phyloP scores from a whole-genome alignment of 2,329 filamentous ascomycete genomes.

The Zelopaecilomyces penicillatus region DNA sequence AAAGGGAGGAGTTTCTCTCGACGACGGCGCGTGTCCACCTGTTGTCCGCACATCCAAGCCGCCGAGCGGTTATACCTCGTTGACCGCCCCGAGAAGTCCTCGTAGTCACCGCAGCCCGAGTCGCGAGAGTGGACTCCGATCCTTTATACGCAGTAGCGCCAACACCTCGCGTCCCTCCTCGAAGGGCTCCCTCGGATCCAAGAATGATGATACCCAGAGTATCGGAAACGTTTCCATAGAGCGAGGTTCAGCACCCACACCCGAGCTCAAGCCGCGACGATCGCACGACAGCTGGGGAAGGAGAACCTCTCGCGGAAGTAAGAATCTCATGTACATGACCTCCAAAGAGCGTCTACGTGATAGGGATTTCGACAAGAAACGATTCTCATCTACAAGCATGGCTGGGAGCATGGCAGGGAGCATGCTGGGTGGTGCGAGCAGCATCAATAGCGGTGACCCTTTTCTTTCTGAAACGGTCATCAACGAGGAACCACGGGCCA shows the following conservation, averaged over 20 bases:
- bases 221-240: conserved; percentile 59
- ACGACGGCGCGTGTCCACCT: conserved; percentile 58
- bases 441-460: conserved; percentile 32
- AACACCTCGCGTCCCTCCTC: conserved; percentile 48
- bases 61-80: conserved; percentile 63
- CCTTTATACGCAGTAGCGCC: conserved; percentile 45
- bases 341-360: conserved; percentile 60
- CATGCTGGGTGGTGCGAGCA: conserved; percentile 17
- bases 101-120: conserved; percentile 39
- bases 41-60: conserved; percentile 75
- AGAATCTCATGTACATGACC: conserved; percentile 64
- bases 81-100: conserved; percentile 55
- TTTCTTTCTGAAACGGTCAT: conserved; percentile 46
- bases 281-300: conserved; percentile 57
- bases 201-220: conserved; percentile 50
- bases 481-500: conserved; percentile 41
- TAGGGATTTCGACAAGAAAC: conserved; percentile 53
- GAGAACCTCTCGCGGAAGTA: conserved; percentile 44
- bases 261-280: conserved; percentile 42
- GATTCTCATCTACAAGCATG: conserved; percentile 25
- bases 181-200: conserved; percentile 45
- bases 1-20: conserved; percentile 36
- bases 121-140: conserved; percentile 47
- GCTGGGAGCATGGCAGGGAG: conserved; percentile 27
- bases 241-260: conserved; percentile 39